Evolutionary conservation across 345 rosid species (phyloP), one percentile per base, ranked within the genome.

Genomic region (Syzygium aromaticum): DNA sequence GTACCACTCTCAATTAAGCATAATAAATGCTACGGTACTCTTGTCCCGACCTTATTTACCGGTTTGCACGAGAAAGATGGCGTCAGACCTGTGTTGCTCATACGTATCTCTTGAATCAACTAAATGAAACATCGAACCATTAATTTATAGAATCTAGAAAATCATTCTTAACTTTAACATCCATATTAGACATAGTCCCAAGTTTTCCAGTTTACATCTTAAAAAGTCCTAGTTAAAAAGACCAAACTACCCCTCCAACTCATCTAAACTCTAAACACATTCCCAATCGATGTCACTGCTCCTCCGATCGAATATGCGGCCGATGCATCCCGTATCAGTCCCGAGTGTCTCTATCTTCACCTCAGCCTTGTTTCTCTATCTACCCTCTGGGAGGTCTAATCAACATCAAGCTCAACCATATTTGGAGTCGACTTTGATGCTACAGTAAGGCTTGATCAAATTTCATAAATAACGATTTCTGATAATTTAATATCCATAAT

Each of bases 181-280:
- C 23, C 40, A 16, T 17, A 33, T 30, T 17, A 8, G 11, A 19
- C 23, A 67, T 0, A 17, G 3, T 17, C 46, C 0, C 78, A 0
- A 0, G 12, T 67, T 19, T 67, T 67, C 21, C 27, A 22, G 11
- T 54, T 22, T 33, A 46, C 46, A 17, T 16, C 46, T 30, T 1
- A 30, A 11, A 8, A 33, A 8, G 78, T 25, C 43, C 78, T 33
- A 67, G 78, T 16, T 17, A 2, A 33, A 54, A 67, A 33, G 25
- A 17, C 25, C 25, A 15, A 63, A 63, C 9, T 28, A 14, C 11
- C 1, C 21, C 38, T 63, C 38, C 40, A 28, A 38, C 77, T 63
- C 40, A 28, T 14, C 8, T 63, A 28, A 28, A 63, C 40, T 2
- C 77, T 7, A 63, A 63, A 15, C 43, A 4, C 23, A 33, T 33